phyloP scores from a whole-genome alignment of 768 basidiomycete genomes.

The Collybia sordida region DNA sequence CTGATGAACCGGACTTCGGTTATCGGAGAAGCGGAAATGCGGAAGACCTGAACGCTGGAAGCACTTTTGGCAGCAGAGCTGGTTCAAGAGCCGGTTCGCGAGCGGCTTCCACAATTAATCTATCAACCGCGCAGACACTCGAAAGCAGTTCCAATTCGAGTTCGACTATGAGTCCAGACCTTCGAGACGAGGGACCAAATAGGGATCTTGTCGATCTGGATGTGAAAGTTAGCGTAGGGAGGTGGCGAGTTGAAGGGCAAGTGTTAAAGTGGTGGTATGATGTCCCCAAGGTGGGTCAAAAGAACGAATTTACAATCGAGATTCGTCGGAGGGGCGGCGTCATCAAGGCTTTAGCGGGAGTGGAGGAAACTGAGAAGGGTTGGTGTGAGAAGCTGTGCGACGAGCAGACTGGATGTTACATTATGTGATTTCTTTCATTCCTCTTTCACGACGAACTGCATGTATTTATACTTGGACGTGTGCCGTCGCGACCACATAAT shows the following conservation, averaged over 20 bases:
- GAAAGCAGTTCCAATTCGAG: conserved; percentile 4
- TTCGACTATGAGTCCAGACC: conserved; percentile 13
- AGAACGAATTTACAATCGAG: conserved; percentile 36
- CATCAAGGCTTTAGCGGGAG: conserved; percentile 17
- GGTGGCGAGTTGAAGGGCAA: conserved; percentile 47
- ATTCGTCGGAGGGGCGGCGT: conserved; percentile 29
- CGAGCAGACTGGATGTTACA: conserved; percentile 11
- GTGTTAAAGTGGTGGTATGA: conserved; percentile 55
- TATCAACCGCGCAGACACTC: conserved; percentile 5
- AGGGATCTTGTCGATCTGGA: conserved; percentile 41
- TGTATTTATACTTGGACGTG: background rate
- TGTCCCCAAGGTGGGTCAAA: conserved; percentile 32
- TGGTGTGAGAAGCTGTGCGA: conserved; percentile 22
- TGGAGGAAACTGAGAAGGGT: conserved; percentile 5
- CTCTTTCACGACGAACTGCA: background rate
- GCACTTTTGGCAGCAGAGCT: conserved; percentile 5
- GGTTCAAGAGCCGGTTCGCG: conserved; percentile 13
- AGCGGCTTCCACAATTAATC: conserved; percentile 13
- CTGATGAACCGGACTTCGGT: background rate
- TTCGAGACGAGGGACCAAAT: conserved; percentile 12
- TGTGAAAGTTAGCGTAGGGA: conserved; percentile 42
- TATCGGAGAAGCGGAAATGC: conserved; percentile 10
- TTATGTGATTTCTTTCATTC: conserved; percentile 18
- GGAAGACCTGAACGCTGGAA: conserved; percentile 10
- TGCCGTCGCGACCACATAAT: background rate